Conservation (phyloP, 2,329 filamentous ascomycete species). For the Penicillium sp. region DNA sequence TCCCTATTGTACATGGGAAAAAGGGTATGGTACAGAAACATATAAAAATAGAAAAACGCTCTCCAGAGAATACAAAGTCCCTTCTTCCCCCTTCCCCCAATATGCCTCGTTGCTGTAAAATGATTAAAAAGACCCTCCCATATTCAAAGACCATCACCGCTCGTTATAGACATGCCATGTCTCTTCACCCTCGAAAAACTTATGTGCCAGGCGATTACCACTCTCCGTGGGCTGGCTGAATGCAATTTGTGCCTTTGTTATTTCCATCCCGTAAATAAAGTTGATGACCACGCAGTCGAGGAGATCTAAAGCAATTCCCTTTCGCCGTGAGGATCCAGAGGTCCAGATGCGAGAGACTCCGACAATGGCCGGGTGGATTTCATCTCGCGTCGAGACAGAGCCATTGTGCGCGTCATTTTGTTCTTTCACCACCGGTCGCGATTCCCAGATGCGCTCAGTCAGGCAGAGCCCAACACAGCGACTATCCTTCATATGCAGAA, state of each 20-base stretch:
- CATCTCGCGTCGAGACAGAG: conserved; percentile 47
- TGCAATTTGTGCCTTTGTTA: conserved; percentile 56
- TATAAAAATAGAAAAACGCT: neutral
- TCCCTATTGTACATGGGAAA: conserved; percentile 6
- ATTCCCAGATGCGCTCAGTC: conserved; percentile 59
- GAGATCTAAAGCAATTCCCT: conserved; percentile 57
- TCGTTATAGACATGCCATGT: conserved; percentile 62
- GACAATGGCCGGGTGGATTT: conserved; percentile 51
- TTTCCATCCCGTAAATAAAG: conserved; percentile 56
- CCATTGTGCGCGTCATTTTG: conserved; percentile 25
- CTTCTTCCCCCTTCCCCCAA: neutral
- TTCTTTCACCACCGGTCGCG: conserved; percentile 46
- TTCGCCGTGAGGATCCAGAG: conserved; percentile 53
- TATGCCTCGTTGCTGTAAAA: conserved; percentile 3
- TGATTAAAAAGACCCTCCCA: neutral
- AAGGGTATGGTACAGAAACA: conserved; percentile 8
- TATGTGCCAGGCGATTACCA: conserved; percentile 56
- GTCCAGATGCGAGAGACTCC: conserved; percentile 67
- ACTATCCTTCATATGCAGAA: conserved; percentile 59
- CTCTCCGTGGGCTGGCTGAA: conserved; percentile 66
- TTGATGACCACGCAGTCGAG: conserved; percentile 56
- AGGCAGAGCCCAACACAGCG: conserved; percentile 64
- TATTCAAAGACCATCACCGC: conserved; percentile 29
- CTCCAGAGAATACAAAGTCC: neutral
- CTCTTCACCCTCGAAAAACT: conserved; percentile 55